Evolutionary conservation across 345 rosid species (phyloP).

Genomic region (Salix suchowensis): DNA sequence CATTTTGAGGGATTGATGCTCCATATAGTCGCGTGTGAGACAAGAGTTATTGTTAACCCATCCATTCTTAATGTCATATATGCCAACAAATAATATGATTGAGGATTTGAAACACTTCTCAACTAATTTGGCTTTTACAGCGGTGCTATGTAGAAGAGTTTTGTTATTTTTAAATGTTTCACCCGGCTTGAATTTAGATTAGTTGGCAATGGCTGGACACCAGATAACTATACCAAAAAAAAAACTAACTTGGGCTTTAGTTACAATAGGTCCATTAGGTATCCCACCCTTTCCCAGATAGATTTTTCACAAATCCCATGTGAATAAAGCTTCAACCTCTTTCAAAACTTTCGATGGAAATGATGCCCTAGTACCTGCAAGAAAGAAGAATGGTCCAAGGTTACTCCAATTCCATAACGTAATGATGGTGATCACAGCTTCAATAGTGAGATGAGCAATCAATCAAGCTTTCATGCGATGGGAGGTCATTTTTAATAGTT

Average conservation of each 20-base stretch:
- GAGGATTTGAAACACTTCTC: not conserved
- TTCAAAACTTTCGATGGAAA: not conserved
- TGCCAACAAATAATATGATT: constrained; percentile 3
- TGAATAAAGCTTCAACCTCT: not conserved
- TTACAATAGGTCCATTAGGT: not conserved
- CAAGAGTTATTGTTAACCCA: not conserved
- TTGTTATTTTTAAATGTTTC: too few species aligned
- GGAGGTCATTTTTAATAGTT: not conserved
- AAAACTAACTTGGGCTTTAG: not conserved
- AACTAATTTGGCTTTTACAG: not conserved
- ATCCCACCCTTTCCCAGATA: not conserved
- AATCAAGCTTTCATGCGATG: not conserved
- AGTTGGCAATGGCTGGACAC: too few species aligned
- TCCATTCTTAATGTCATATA: not conserved
- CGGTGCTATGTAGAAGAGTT: too few species aligned
- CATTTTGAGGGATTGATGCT: not conserved
- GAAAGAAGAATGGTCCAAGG: not conserved
- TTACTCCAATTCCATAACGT: not conserved
- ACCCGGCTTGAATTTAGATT: too few species aligned
- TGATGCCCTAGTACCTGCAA: not conserved
- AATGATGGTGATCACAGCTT: constrained; percentile 14
- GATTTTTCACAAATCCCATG: constrained; percentile 2
- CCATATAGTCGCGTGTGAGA: not conserved
- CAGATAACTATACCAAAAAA: too few species aligned
- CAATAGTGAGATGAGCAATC: not conserved